phyloP scores from a whole-genome alignment of 169 alveolate genomes.

The Eimeria mitis region DNA sequence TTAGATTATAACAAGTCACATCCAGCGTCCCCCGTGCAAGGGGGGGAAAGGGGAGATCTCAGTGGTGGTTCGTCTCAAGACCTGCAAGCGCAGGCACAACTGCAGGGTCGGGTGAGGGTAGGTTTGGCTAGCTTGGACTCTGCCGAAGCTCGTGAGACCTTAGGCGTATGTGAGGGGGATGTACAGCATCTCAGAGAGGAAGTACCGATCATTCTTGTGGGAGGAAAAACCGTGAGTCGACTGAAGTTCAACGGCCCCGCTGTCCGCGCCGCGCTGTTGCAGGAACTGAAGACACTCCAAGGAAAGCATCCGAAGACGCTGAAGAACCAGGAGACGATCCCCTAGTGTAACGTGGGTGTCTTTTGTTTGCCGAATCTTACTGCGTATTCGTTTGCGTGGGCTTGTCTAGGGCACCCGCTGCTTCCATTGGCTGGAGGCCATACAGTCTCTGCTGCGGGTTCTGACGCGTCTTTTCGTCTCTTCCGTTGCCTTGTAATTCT shows the following conservation, averaged over 20 bases:
- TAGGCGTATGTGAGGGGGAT: constrained; percentile 14
- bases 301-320: neutral
- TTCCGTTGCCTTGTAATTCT: neutral
- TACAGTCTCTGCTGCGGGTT: neutral
- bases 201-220: constrained; percentile 43
- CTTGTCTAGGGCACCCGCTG: neutral
- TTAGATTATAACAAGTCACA: neutral
- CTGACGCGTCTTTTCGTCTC: neutral
- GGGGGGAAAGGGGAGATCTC: neutral
- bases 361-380: neutral
- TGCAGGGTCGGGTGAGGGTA: constrained; percentile 18
- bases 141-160: neutral
- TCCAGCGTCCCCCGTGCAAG: neutral
- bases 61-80: neutral
- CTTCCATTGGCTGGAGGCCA: neutral
- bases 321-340: neutral
- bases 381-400: neutral
- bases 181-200: neutral
- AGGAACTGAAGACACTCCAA: constrained; percentile 9
- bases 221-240: constrained; percentile 32
- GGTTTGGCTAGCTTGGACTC: constrained; percentile 17
- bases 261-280: constrained; percentile 49
- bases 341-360: neutral
- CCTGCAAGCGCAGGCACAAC: constrained; percentile 12
- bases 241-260: constrained; percentile 64